Base-by-base conservation (phyloP, 139 green algal genomes). In the Haematococcus lacustris region DNA sequence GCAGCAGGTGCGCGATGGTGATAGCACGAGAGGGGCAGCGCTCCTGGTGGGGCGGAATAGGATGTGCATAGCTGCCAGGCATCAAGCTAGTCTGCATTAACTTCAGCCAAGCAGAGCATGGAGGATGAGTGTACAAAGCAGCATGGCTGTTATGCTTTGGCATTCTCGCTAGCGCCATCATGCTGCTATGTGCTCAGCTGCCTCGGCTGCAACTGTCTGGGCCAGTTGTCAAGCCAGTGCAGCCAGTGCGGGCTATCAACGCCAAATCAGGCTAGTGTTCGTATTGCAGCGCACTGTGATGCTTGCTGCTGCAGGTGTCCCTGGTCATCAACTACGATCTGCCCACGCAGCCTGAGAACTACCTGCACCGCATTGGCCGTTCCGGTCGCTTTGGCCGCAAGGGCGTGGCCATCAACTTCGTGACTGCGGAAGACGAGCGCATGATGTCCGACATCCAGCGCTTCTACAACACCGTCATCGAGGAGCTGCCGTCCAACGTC, bases 251-350 rank as follows among this genome's bases (percentile, higher is more conserved):
- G n/a, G n/a, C n/a, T n/a, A n/a, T n/a, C 47, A 57, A 57, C 47
- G 21, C 47, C 17, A 21, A 13, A 57, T 57, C 47, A 57, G 21
- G 13, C 21, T 57, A 57, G 47, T 13, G 13, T 57, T 57, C 13
- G 47, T 57, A 13, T n/a, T n/a, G 47, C 47, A 57, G 47, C 47
- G 17, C 53, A 68, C 30, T 43, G 4, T 43, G 26, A 47, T 41
- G 26, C 4, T 25, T 47, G 33, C 9, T 57, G n/a, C 60, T 50
- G 51, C 86, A 94, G 88, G 94, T 98, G 64, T 98, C 95, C 7
- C 90, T 99, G 83, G 96, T 99, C 70, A 98, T 99, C 88, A 99
- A 99, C 89, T 99, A 94, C 73, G 95, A 98, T 80, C 91, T 98
- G 80, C 96, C 96, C 62, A 97, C 93, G 37, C 96, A 99, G 88